A percentile compares a stretch with the other conserved stretches of the same genome.
Conservation (phyloP, 1,284 basidiomycete genomes). For the Afroboletus lepidellus region DNA sequence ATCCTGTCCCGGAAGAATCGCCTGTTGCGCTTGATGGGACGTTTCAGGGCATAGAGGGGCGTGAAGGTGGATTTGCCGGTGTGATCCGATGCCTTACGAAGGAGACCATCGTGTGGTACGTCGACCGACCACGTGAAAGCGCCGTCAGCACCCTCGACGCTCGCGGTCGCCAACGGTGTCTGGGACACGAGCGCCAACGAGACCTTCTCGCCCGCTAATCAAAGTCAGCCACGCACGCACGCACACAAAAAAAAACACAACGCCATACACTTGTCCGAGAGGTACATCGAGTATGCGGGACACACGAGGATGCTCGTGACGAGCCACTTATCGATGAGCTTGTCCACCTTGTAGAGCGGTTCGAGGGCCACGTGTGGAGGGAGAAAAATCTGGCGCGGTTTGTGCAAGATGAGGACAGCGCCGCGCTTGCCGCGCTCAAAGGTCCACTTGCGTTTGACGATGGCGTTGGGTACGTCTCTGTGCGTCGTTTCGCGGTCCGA, state of each 20-base stretch:
- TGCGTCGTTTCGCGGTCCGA: not conserved
- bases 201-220: slow-evolving; percentile 15
- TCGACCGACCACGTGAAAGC: slow-evolving; percentile 18
- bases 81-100: slow-evolving; percentile 20
- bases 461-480: slow-evolving; percentile 10
- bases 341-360: slow-evolving; percentile 20
- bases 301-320: slow-evolving; percentile 22
- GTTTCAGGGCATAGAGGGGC: slow-evolving; percentile 24
- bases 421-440: slow-evolving; percentile 19
- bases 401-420: slow-evolving; percentile 24
- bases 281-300: slow-evolving; percentile 26
- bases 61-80: slow-evolving; percentile 16
- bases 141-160: not conserved
- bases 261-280: slow-evolving; percentile 28
- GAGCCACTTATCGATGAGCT: slow-evolving; percentile 19
- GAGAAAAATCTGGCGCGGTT: slow-evolving; percentile 19
- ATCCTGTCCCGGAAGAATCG: slow-evolving; percentile 20
- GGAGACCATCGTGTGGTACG: slow-evolving; percentile 8
- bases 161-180: not conserved
- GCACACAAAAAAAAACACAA: not conserved
- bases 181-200: slow-evolving; percentile 18
- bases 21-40: slow-evolving; percentile 15
- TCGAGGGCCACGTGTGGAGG: slow-evolving; percentile 17
- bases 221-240: not conserved
- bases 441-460: slow-evolving; percentile 20